These are phyloP conservation scores for Heterococcus sp. DNA, from an alignment of 108 stramenopile species.

Conservation along the genomic window DNA sequence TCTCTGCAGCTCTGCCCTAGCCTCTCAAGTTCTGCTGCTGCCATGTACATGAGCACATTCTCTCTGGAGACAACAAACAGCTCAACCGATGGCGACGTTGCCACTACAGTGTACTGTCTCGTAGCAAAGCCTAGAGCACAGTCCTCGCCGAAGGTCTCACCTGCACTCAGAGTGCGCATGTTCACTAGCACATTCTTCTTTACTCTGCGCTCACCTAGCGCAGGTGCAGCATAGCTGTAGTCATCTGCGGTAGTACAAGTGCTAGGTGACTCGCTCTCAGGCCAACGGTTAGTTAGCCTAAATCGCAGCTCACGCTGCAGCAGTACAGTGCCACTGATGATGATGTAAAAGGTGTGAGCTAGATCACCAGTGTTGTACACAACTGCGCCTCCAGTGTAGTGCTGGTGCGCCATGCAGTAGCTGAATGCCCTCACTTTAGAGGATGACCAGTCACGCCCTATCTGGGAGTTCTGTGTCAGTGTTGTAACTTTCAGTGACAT, in stretches of 20 bases:
- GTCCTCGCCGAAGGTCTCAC: conserved; percentile 17
- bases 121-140: conserved; percentile 15
- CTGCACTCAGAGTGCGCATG: background rate
- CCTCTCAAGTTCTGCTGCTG: conserved; percentile 16
- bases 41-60: conserved; percentile 7
- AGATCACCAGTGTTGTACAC: conserved; percentile 8
- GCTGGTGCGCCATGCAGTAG: conserved; percentile 35
- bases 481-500: conserved; percentile 22
- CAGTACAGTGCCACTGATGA: conserved; percentile 5
- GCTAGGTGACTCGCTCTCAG: background rate
- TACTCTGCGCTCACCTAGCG: background rate
- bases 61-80: conserved; percentile 11
- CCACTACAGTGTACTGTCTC: conserved; percentile 21
- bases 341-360: conserved; percentile 27
- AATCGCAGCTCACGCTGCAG: conserved; percentile 8
- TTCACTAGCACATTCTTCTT: background rate
- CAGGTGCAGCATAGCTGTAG: background rate
- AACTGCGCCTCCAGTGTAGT: conserved; percentile 2
- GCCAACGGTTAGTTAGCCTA: conserved; percentile 19
- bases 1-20: background rate
- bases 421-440: conserved; percentile 20
- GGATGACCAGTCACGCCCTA: conserved; percentile 8
- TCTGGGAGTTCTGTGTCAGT: background rate
- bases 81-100: conserved; percentile 1
- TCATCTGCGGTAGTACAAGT: background rate